Evolutionary conservation across 148 eudicot genomes (phyloP), one percentile per base, ranked within the genome.

Genomic region (Rhododendron henanense): DNA sequence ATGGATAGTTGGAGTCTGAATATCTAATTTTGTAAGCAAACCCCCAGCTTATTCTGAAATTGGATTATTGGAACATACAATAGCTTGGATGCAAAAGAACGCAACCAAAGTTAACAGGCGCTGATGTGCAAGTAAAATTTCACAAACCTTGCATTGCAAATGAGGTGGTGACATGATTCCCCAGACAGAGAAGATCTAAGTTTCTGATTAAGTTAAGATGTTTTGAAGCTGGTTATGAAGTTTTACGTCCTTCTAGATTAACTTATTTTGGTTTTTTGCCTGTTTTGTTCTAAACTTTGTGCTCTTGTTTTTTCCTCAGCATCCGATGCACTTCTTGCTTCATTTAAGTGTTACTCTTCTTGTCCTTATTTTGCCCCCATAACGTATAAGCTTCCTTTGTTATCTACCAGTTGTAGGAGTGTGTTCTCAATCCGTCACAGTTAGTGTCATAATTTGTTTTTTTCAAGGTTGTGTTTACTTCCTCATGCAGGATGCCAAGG

Each of bases 401-500:
- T 50, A 1, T 28, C 61, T 35, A 11, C 33, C 82, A 47, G 45
- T 41, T 41, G 45, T 41, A 41, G 44, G 6, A 41, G 45, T 6
- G 6, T 41, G 45, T 41, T 41, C 45, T 41, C 45, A 41, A 41
- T 41, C 31, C 5, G 18, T 44, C 81, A 21, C 51, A 13, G 10
- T 48, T n/a, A 15, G 48, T 79, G 37, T n/a, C 47, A 41, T 6
- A 6, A 7, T 19, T 35, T 33, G 6, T 48, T 11, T 50, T 33
- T 50, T 50, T 50, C 8, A 48, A 16, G 59, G 33, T 51, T 81
- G 16, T 79, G 59, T 19, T n/a, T 41, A 53, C 59, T 57, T 35
- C 80, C 18, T 28, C 75, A 28, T 82, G 84, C 90, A 94, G 98
- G 94, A 95, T 88, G 93, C 93, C 19, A 84, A 87, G 82, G 98